These are phyloP conservation scores for Termitomyces sp. DNA, from an alignment of 768 basidiomycete genomes.

Conservation along the genomic window DNA sequence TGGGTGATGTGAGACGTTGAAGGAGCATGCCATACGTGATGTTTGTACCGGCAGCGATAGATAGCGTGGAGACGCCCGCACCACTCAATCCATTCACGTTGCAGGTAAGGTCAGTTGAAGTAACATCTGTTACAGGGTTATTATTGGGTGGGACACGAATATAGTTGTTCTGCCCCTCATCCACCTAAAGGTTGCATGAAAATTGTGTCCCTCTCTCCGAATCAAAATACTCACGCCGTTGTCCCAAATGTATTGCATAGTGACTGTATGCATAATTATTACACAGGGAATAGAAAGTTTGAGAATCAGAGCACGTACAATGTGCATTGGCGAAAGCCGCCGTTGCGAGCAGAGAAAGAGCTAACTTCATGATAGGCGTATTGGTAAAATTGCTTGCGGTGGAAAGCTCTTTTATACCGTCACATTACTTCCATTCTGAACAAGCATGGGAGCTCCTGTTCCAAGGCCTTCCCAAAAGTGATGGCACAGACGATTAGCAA, in stretches of 20 bases:
- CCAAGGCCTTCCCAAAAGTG: not conserved
- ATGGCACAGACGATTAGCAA: not conserved
- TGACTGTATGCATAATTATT: conserved; percentile 28
- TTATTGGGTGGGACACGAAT: conserved; percentile 49
- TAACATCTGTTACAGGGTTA: conserved; percentile 55
- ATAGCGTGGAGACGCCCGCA: conserved; percentile 32
- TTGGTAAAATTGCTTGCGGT: not conserved
- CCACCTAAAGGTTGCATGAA: conserved; percentile 27
- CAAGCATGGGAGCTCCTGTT: not conserved
- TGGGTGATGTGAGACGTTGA: not conserved
- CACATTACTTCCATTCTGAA: conserved; percentile 3
- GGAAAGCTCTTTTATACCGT: not conserved
- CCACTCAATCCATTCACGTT: conserved; percentile 47
- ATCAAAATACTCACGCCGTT: conserved; percentile 33
- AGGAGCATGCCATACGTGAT: conserved; percentile 30
- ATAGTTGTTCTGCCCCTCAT: conserved; percentile 43
- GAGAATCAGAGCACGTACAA: conserved; percentile 18
- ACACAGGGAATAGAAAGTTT: not conserved
- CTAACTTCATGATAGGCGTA: conserved; percentile 29
- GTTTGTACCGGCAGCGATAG: conserved; percentile 41
- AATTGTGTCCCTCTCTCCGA: not conserved
- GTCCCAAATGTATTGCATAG: conserved; percentile 51
- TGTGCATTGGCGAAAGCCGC: conserved; percentile 32
- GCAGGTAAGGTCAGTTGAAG: conserved; percentile 49
- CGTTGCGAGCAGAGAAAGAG: conserved; percentile 26